Evolutionary conservation across 2,329 filamentous ascomycete species (phyloP), one percentile per base, ranked within the genome.

Genomic region (Ophiostoma fasciatum): DNA sequence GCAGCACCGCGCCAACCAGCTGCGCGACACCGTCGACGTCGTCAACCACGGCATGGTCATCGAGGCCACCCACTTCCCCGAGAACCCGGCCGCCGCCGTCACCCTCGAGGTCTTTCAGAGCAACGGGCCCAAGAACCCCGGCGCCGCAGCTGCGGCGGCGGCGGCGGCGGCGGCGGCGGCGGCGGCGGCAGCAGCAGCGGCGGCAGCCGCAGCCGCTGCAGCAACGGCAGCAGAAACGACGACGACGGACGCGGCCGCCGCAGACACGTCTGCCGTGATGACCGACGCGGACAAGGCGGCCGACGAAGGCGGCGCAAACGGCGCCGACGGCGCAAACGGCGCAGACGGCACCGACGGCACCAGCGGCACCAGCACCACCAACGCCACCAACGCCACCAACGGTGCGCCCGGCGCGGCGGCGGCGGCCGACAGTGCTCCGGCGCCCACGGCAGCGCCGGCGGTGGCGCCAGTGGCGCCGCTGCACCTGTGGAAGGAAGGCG

Each of bases 21-120:
- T 70, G 23, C 74, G 71, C 47, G 59, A 57, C 10, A 58, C 64
- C 6, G 56, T 70, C 23, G 54, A 61, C 27, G 57, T 76, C 28
- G 53, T 58, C 21, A 65, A 62, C 41, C 58, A 63, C 12, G 64
- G 64, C 22, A 57, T 67, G 28, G 42, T 61, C 28, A 65, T 78
- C 18, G 64, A 76, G 40, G 69, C 64, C 2, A 71, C 69, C 0
- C 71, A 76, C 35, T 78, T 79, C 35, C 67, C 68, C 0, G 51
- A 42, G 40, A 47, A 39, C 31, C 44, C 41, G 15, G 33, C 28
- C 35, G 63, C 37, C 56, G 58, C 0, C 3, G 60, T 66, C 14
- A 55, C 54, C 28, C 62, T 68, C 23, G 54, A 61, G 25, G 58
- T 62, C n/a, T 43, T 61, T 6, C 57, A 61, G 38, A 57, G 56